These are phyloP conservation scores for Fusarium falciforme DNA, from an alignment of 2,329 filamentous ascomycete species.

Conservation along the genomic window DNA sequence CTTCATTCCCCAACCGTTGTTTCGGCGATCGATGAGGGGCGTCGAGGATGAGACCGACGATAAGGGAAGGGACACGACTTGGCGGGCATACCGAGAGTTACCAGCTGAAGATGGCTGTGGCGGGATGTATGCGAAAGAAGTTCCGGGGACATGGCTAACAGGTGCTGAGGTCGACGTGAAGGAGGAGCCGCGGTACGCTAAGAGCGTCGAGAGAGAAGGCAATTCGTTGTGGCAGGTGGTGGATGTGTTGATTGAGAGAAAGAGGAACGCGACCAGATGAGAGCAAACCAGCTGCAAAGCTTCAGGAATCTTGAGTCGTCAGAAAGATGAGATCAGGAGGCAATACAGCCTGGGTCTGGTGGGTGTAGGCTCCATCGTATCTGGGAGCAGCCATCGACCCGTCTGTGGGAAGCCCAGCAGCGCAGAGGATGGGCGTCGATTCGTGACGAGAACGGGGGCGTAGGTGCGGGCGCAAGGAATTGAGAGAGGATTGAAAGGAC, in stretches of 20 bases:
- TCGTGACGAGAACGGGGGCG: neutral
- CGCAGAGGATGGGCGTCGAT: conserved; percentile 1
- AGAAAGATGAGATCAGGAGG: neutral
- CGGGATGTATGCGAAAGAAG: conserved; percentile 5
- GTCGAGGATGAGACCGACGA: conserved; percentile 1
- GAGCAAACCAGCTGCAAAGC: neutral
- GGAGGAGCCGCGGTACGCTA: conserved; percentile 9
- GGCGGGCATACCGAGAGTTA: conserved; percentile 7
- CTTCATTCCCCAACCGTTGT: neutral
- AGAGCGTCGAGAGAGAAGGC: conserved; percentile 2
- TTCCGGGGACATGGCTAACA: conserved; percentile 8
- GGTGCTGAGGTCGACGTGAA: conserved; percentile 9
- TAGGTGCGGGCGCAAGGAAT: neutral
- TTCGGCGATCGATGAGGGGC: neutral
- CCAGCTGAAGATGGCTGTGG: conserved; percentile 4
- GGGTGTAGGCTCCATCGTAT: conserved; percentile 9
- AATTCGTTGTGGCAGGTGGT: conserved; percentile 1
- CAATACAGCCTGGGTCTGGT: neutral
- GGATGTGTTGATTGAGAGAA: neutral
- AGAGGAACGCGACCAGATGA: neutral
- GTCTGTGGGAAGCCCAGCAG: neutral
- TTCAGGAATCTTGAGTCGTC: neutral
- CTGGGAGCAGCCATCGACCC: neutral
- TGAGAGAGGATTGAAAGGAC: neutral
- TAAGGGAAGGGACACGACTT: conserved; percentile 2